Base-by-base conservation (phyloP, 345 rosid genomes). In the Populus euphratica region DNA sequence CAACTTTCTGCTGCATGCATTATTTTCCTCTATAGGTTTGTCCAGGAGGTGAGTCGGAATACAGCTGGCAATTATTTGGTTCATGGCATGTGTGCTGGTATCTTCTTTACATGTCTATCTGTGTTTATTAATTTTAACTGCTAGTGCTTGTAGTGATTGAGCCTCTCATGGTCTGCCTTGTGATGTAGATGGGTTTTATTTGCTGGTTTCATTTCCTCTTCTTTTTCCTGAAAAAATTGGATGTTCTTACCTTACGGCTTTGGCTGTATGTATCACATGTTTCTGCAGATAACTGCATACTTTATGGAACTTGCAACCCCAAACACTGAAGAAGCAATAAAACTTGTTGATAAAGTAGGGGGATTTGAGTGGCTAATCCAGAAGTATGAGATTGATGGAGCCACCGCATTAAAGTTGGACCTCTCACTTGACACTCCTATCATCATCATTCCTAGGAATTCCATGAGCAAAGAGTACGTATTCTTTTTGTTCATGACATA, bases 231-330 rank as follows among this genome's bases (percentile, higher is more conserved):
- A 2, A 68, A 31, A 54, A 27, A 4, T 10, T 73, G 31, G 66
- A 73, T 73, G 77, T 66, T 27, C 35, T 65, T 36, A 61, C 70
- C 54, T 47, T 47, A 47, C 12, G 18, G 18, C 52, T 50, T 50
- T 49, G 70, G 17, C 13, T 29, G 54, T 77, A 62, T 81, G 80
- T 64, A 71, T 70, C 70, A 47, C 77, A 31, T 73, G 72, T 54
- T 69, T 84, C 68, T 83, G 75, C 91, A 93, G 98, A 88, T 96
- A 79, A 91, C 89, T 77, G 97, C 77, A 74, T 96, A 96, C 81
- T 96, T 96, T 83, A 91, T 91, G 97, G 98, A 86, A 85, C 97
- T 96, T 85, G 97, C 98, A 49, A 91, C 91, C 54, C 99, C 99
- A 78, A 92, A 90, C 78, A 70, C 93, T 72, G 98, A 96, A 86